These are phyloP conservation scores for Boletus subcaerulescens DNA, from an alignment of 768 basidiomycete species.

Conservation along the genomic window DNA sequence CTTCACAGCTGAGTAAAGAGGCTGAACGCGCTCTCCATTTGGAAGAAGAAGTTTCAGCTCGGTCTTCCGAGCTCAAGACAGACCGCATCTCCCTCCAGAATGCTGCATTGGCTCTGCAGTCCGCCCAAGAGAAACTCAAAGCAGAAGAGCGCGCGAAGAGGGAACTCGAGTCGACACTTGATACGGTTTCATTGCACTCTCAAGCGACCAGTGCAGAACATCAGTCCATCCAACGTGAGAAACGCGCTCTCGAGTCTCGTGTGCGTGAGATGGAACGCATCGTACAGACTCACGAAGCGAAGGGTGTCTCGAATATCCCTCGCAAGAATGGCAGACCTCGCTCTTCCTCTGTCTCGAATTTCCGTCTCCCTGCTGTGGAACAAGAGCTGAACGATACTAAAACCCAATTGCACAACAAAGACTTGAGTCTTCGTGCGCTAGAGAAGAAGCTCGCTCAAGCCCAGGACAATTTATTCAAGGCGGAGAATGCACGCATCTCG, in stretches of 20 bases:
- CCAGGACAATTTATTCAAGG: constrained; percentile 47
- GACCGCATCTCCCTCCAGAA: constrained; percentile 55
- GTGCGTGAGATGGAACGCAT: constrained; percentile 56
- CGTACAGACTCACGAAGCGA: constrained; percentile 36
- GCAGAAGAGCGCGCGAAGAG: constrained; percentile 46
- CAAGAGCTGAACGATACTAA: constrained; percentile 52
- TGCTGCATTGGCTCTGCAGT: constrained; percentile 43
- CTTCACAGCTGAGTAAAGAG: constrained; percentile 52
- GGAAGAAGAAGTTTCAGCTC: constrained; percentile 47
- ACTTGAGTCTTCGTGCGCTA: constrained; percentile 39
- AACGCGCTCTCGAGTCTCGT: constrained; percentile 51
- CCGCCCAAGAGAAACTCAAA: constrained; percentile 50
- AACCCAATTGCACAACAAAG: constrained; percentile 42
- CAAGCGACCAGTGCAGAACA: constrained; percentile 42
- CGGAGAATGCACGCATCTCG: constrained; percentile 60
- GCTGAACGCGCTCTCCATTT: constrained; percentile 53
- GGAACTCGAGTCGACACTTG: constrained; percentile 56
- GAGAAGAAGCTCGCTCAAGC: constrained; percentile 48
- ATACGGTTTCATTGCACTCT: constrained; percentile 52
- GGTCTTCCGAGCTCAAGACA: constrained; percentile 54
- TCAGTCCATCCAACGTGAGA: constrained; percentile 56
- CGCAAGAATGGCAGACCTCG: constrained; percentile 44
- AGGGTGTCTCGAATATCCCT: constrained; percentile 29
- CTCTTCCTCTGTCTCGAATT: constrained; percentile 57
- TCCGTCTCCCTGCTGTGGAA: constrained; percentile 50